Conservation (phyloP, 331 rosid species). For the Malus hybrid region DNA sequence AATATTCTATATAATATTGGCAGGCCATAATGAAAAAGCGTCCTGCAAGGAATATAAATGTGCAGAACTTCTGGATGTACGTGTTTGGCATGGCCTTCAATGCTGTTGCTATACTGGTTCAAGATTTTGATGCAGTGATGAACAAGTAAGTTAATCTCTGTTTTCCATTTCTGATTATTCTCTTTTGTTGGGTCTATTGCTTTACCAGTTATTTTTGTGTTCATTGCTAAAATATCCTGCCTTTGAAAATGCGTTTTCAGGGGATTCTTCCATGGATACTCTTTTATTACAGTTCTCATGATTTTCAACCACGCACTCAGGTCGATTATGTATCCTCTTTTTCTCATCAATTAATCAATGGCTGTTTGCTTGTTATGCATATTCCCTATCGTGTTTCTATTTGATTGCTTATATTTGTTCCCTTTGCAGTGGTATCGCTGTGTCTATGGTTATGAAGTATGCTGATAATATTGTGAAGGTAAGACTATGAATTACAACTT, state of each 20-base stretch:
- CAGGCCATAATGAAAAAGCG: conserved; percentile 97
- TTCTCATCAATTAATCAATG: conserved; percentile 7
- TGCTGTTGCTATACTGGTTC: conserved; percentile 78
- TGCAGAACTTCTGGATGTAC: conserved; percentile 95
- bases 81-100: conserved; percentile 90
- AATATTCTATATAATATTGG: conserved; percentile 16
- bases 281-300: conserved; percentile 82
- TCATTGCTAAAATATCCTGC: conserved; percentile 1
- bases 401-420: neutral
- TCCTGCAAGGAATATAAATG: conserved; percentile 87
- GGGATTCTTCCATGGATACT: conserved; percentile 94
- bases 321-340: conserved; percentile 28
- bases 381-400: neutral
- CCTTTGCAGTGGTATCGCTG: conserved; percentile 89
- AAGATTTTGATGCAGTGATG: conserved; percentile 83
- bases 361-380: conserved; percentile 13
- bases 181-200: neutral
- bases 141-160: conserved; percentile 51
- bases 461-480: conserved; percentile 99
- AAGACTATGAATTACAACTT: conserved; percentile 18
- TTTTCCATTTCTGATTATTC: conserved; percentile 13
- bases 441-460: conserved; percentile 95
- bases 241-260: conserved; percentile 30
- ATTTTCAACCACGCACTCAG: conserved; percentile 95
- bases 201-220: neutral